Evolutionary conservation across 2,329 filamentous ascomycete species (phyloP), one percentile per base, ranked within the genome.

Genomic region (Pyrenochaeta sp.): DNA sequence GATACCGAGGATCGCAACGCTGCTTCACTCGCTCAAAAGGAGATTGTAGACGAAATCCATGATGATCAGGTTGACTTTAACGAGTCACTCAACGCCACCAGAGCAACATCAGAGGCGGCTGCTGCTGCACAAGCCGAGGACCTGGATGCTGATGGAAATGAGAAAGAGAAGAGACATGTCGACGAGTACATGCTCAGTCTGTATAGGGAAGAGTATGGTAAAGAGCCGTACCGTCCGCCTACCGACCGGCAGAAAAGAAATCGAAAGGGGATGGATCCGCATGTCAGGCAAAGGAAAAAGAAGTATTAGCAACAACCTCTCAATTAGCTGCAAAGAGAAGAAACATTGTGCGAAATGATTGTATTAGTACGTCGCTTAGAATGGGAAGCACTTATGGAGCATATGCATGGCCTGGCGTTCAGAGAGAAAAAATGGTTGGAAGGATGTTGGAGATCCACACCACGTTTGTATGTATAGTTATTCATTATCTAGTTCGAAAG

Each of bases 1-100:
- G 95, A 99, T 67, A 86, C 86, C 42, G 95, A 99, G 71, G 95
- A 99, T 71, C 91, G 94, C 12, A 88, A 87, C 21, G 95, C 95
- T 0, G 95, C 95, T 2, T 89, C 90, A 45, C 85, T 90, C 9
- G 95, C 95, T 0, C 90, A 96, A 72, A 95, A 90, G 69, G 95
- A 99, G 74, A 89, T 95, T 12, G 84, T 88, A 41, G 87, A 91
- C 5, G 75, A 77, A 35, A 77, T 75, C 6, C 74, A 73, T 15
- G 79, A 80, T 23, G 77, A 78, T 15, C 76, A 80, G 40, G 81
- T 72, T 18, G 74, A 77, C 49, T 77, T 77, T 49, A 71, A 63
- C 37, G 74, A 76, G 51, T 65, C 58, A 17, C 58, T 54, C 32
- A 68, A 63, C n/a, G 57, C 53, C 3, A 72, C 68, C n/a, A 53